Evolutionary conservation across 345 rosid genomes (phyloP), one percentile per base, ranked within the genome.

Genomic region (Boechera divaricarpa): DNA sequence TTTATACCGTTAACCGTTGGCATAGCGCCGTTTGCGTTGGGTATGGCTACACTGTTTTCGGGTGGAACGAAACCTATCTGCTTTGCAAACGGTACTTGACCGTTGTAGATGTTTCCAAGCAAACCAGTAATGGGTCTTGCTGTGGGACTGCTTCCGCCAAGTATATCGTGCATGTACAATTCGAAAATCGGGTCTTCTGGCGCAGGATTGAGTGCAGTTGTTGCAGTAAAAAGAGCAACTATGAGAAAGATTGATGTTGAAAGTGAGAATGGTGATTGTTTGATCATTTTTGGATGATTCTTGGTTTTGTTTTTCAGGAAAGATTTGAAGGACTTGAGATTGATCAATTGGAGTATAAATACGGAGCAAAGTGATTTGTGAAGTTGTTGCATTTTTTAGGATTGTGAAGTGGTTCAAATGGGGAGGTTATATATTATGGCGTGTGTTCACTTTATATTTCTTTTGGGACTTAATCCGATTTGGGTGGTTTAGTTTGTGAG

Each of bases 81-180:
- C 79, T 82, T 88, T 21, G 98, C 97, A 74, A 90, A 94, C 4
- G 97, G 97, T 47, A 94, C 98, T 73, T 94, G 95, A 26, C 97
- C 97, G 10, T 82, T 87, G 79, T 92, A 94, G 6, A 94, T 92
- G 86, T 86, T 90, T 56, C 98, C 97, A 33, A 90, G 84, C 82
- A 94, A 74, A 69, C 98, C 98, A 0, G 97, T 91, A 57, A 94
- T 73, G 0, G 95, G 97, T 81, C 97, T 86, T 7, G 97, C 93
- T 0, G 97, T 89, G 0, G 97, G 97, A 67, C 80, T 94, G 77
- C 88, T 84, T 45, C 98, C 97, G 0, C 97, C 97, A 0, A 92
- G 92, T 70, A 92, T 83, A 81, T 94, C 98, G 42, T 92, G 97
- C 95, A 94, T 85, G 73, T 83, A 94, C 35, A 94, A 65, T 74